A percentile compares a stretch with the other conserved stretches of the same genome.
Conservation (phyloP, 1,139 yeast species). For the Diutina ranongensis region DNA sequence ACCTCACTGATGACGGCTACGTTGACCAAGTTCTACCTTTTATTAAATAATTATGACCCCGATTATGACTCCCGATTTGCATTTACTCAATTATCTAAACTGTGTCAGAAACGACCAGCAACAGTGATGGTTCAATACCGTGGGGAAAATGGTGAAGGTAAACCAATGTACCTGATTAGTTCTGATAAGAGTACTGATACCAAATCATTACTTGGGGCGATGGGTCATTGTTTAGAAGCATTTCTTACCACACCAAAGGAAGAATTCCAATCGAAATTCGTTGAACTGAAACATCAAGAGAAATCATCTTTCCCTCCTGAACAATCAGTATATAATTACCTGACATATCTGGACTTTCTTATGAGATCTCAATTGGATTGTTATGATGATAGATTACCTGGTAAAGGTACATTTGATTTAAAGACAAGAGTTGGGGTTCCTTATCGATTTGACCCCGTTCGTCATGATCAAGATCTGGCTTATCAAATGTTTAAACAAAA, state of each 20-base stretch:
- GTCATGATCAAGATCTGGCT: constrained; percentile 12
- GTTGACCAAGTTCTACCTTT: constrained; percentile 62
- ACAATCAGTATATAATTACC: constrained; percentile 51
- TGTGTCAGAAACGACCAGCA: constrained; percentile 23
- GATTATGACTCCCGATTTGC: constrained; percentile 16
- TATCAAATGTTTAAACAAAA: constrained; percentile 52
- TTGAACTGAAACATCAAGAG: constrained; percentile 10
- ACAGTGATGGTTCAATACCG: constrained; percentile 25
- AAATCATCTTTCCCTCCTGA: constrained; percentile 6
- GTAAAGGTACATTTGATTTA: constrained; percentile 84
- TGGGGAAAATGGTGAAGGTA: not conserved
- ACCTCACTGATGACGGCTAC: constrained; percentile 81
- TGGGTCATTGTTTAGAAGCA: constrained; percentile 74
- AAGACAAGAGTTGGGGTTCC: constrained; percentile 89
- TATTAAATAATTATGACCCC: constrained; percentile 42
- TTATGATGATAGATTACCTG: constrained; percentile 64
- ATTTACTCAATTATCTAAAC: constrained; percentile 26
- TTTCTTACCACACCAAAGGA: constrained; percentile 49
- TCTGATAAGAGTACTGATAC: constrained; percentile 58
- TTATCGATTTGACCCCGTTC: constrained; percentile 62
- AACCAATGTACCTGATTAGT: constrained; percentile 49
- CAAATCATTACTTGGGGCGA: constrained; percentile 59
- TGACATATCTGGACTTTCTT: constrained; percentile 54
- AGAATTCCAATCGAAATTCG: constrained; percentile 28
- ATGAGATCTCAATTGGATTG: constrained; percentile 92